Evolutionary conservation across 805 yeast species (phyloP).

Genomic region (Allodekkera sacchari): DNA sequence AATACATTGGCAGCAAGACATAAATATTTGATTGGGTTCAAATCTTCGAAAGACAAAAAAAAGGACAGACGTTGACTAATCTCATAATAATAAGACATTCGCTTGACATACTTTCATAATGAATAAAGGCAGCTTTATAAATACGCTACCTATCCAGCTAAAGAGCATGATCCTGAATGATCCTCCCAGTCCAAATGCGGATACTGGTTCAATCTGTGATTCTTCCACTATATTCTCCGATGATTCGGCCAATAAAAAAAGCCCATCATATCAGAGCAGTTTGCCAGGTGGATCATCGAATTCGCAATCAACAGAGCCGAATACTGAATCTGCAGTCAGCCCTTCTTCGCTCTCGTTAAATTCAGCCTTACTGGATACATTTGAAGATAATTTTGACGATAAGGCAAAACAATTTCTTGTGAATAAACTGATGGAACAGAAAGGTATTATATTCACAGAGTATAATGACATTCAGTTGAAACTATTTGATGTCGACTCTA

Average conservation of each 20-base stretch:
- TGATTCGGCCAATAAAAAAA: conserved; percentile 4
- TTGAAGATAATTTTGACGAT: neutral
- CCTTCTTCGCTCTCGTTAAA: neutral
- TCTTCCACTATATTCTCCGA: neutral
- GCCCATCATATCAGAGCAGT: neutral
- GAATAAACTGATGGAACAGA: conserved; percentile 12
- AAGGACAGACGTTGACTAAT: too few species aligned
- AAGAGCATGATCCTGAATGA: conserved; percentile 7
- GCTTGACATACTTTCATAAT: conserved; percentile 3
- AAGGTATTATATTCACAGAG: conserved; percentile 21
- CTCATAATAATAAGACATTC: too few species aligned
- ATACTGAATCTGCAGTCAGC: neutral
- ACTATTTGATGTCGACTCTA: conserved; percentile 22
- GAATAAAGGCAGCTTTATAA: conserved; percentile 16
- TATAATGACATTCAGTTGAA: conserved; percentile 18
- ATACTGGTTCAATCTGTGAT: neutral
- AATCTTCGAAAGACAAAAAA: too few species aligned
- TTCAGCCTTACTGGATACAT: neutral
- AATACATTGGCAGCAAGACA: neutral
- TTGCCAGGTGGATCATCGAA: neutral
- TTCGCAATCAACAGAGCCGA: neutral
- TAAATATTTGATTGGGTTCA: too few species aligned
- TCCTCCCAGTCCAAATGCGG: conserved; percentile 1
- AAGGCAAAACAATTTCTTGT: conserved; percentile 8
- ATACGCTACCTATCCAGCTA: conserved; percentile 11